Conservation (phyloP, 768 basidiomycete species). For the Pleurotus eryngii region DNA sequence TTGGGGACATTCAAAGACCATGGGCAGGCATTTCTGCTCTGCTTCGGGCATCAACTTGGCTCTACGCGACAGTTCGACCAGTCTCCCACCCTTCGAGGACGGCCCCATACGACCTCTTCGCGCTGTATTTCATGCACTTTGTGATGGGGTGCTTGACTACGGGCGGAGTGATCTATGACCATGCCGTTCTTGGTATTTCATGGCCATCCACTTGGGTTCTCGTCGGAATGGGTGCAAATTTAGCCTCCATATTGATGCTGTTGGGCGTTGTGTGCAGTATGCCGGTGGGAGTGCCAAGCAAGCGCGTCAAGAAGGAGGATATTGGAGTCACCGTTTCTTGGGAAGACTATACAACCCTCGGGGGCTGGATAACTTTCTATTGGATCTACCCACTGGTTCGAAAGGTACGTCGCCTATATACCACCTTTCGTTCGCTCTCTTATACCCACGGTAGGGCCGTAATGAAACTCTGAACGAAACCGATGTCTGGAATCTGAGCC, state of each 20-base stretch:
- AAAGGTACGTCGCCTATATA: conserved; percentile 27
- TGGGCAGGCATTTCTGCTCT: conserved; percentile 40
- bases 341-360: conserved; percentile 74
- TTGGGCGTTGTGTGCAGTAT: conserved; percentile 50
- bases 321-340: conserved; percentile 67
- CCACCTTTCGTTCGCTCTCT: background rate
- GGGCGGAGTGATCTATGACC: conserved; percentile 53
- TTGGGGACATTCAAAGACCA: conserved; percentile 26
- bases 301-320: conserved; percentile 44
- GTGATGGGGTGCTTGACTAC: conserved; percentile 43
- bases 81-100: conserved; percentile 52
- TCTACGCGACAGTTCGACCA: conserved; percentile 60
- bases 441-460: conserved; percentile 31
- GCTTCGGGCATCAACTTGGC: conserved; percentile 56
- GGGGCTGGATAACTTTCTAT: conserved; percentile 67
- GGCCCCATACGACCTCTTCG: conserved; percentile 60
- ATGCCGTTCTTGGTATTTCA: conserved; percentile 38
- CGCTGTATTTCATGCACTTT: conserved; percentile 51
- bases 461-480: conserved; percentile 59
- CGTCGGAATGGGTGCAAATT: conserved; percentile 34
- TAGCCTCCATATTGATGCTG: conserved; percentile 39
- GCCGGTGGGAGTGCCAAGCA: conserved; percentile 66
- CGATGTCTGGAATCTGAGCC: conserved; percentile 72
- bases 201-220: conserved; percentile 31
- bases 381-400: conserved; percentile 70